These are phyloP conservation scores for Calocybe gangraenosa DNA, from an alignment of 768 basidiomycete species.

Conservation along the genomic window DNA sequence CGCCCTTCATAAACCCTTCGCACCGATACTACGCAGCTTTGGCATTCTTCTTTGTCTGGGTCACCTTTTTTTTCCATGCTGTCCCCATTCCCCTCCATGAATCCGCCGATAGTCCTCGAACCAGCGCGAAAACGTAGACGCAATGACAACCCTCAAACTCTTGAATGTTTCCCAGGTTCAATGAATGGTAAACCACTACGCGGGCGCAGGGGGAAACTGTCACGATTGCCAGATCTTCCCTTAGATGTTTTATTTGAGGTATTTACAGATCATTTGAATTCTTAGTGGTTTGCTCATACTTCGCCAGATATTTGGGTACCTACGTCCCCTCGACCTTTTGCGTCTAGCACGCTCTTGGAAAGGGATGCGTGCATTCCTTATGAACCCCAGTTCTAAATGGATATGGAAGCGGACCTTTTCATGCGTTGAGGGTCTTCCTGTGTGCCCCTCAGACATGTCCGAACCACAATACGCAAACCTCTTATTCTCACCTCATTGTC, in stretches of 20 bases:
- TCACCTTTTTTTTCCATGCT: no score
- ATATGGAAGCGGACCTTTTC: conserved; percentile 39
- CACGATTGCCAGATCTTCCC: conserved; percentile 13
- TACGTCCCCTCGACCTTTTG: conserved; percentile 41
- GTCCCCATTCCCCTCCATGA: conserved; percentile 6
- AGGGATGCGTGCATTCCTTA: conserved; percentile 35
- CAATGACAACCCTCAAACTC: conserved; percentile 1
- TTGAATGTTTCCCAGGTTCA: not conserved
- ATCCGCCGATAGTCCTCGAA: not conserved
- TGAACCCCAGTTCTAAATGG: conserved; percentile 32
- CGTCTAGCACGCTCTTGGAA: conserved; percentile 40
- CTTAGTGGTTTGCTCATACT: not conserved
- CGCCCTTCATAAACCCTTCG: conserved; percentile 10
- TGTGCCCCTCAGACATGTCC: conserved; percentile 39
- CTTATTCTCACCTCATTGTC: conserved; percentile 38
- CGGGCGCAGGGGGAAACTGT: conserved; percentile 11
- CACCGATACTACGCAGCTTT: conserved; percentile 4
- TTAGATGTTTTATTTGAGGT: conserved; percentile 17
- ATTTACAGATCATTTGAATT: not conserved
- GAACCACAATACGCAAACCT: conserved; percentile 42
- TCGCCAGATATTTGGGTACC: conserved; percentile 34
- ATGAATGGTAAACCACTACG: conserved; percentile 1
- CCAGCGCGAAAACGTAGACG: conserved; percentile 4
- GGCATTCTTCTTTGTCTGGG: no score
- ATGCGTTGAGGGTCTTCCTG: conserved; percentile 34